phyloP scores from a whole-genome alignment of 2,329 filamentous ascomycete genomes.

The Fusarium lateritium region DNA sequence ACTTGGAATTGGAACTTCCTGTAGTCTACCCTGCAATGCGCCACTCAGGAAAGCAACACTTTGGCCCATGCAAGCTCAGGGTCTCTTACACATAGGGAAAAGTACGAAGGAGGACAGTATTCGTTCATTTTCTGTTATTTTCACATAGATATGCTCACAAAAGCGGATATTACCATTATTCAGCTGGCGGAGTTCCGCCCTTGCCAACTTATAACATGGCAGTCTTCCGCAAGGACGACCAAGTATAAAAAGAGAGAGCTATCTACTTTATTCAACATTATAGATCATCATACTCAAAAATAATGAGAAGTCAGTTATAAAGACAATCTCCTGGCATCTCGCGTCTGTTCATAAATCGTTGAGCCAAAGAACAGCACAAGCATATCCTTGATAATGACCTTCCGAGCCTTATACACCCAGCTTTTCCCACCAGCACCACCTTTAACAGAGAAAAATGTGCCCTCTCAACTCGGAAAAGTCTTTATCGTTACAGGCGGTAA shows the following conservation, averaged over 20 bases:
- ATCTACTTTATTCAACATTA: neutral
- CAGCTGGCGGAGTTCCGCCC: slow-evolving; percentile 28
- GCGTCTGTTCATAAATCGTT: neutral
- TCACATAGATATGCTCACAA: neutral
- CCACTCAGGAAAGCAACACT: neutral
- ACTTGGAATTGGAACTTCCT: slow-evolving; percentile 41
- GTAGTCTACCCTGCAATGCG: slow-evolving; percentile 10
- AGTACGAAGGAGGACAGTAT: neutral
- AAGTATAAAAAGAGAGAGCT: neutral
- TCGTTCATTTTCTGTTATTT: neutral
- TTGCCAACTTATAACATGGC: neutral
- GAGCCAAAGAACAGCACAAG: neutral
- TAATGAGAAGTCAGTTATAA: neutral
- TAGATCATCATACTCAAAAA: neutral
- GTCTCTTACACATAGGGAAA: neutral
- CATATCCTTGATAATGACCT: slow-evolving; percentile 7
- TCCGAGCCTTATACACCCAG: slow-evolving; percentile 30
- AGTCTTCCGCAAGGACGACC: neutral
- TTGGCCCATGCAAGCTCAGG: neutral
- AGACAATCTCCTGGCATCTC: neutral
- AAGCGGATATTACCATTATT: neutral
- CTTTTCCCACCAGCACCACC: slow-evolving; percentile 39
- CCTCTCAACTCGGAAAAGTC: slow-evolving; percentile 49
- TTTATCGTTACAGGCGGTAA: slow-evolving; percentile 65
- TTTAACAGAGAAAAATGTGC: slow-evolving; percentile 48